A percentile compares a stretch with the other conserved stretches of the same genome.
Conservation (phyloP, 2,329 filamentous ascomycete species). For the Emergomyces pasteurianus region DNA sequence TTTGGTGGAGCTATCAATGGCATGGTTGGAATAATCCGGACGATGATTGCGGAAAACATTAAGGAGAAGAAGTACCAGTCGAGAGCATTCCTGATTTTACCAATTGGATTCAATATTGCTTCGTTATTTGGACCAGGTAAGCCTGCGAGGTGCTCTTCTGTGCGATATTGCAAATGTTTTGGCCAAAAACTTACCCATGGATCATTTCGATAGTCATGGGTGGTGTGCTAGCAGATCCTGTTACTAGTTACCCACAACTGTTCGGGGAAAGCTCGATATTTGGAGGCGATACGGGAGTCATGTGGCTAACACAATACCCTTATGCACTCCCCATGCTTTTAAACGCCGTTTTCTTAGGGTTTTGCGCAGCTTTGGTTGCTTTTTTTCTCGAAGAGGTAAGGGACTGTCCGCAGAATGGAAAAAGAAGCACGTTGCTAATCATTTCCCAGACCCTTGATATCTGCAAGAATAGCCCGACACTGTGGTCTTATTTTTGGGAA, state of each 20-base stretch:
- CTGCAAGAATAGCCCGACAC: conserved; percentile 36
- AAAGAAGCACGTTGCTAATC: background rate
- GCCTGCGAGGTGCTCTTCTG: conserved; percentile 20
- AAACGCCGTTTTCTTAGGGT: conserved; percentile 47
- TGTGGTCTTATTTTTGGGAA: conserved; percentile 25
- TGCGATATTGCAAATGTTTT: conserved; percentile 15
- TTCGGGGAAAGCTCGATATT: conserved; percentile 50
- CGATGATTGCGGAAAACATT: conserved; percentile 60
- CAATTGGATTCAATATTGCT: conserved; percentile 57
- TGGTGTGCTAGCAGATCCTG: conserved; percentile 56
- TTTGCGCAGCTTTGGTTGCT: conserved; percentile 44
- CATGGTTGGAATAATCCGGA: conserved; percentile 61
- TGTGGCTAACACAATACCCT: conserved; percentile 52
- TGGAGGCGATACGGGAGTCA: conserved; percentile 43
- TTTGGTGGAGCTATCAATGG: conserved; percentile 59
- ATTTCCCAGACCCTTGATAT: conserved; percentile 35
- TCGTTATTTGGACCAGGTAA: conserved; percentile 39
- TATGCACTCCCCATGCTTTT: conserved; percentile 59
- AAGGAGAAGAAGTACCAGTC: conserved; percentile 52
- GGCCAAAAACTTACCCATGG: conserved; percentile 20
- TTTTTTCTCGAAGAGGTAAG: conserved; percentile 52
- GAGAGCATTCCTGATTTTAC: conserved; percentile 46
- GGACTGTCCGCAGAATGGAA: background rate
- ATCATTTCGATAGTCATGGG: conserved; percentile 40
- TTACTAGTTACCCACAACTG: conserved; percentile 47